Evolutionary conservation across 1,284 basidiomycete species (phyloP), one percentile per base, ranked within the genome.

Genomic region (Microbotryum scabiosae): DNA sequence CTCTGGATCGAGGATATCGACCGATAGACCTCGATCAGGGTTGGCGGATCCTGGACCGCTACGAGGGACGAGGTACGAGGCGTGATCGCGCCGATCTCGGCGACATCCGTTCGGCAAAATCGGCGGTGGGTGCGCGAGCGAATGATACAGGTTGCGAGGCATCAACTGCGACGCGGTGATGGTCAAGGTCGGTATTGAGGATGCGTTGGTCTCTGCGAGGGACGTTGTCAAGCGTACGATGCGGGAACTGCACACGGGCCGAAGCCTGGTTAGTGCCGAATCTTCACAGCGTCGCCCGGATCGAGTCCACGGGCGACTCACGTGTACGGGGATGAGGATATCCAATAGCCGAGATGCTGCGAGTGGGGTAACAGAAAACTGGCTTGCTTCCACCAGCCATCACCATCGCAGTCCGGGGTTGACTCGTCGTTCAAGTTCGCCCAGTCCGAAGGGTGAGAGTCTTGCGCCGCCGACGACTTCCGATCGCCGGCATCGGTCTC

Each of bases 11-110:
- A 69, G 61, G 44, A 65, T 23, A 25, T 65, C 65, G 56, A 56
- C 56, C 10, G 51, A 51, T 23, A 64, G 36, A 3, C 65, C 67
- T 23, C 57, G 50, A 41, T 68, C 65, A 2, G 65, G 65, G n/a
- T 21, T 56, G 52, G 64, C 54, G 3, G 30, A 9, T 14, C 49
- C 3, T 47, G 62, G 54, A 54, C 59, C 50, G 20, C n/a, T 10
- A 50, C 21, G n/a, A 43, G 52, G 16, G 45, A 63, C 32, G 32
- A 41, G n/a, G 54, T 58, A 61, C 4, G 60, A 50, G 23, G 54
- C 41, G 4, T 48, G 51, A 16, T 51, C 43, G 50, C 45, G 48
- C 1, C 36, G 12, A 41, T 58, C 51, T 43, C 57, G 44, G 3
- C 26, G 10, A 18, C 54, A 52, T 23, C 60, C 62, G 50, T 47